phyloP scores from a whole-genome alignment of 352 stramenopile genomes.

The Phytopythium aichiense region DNA sequence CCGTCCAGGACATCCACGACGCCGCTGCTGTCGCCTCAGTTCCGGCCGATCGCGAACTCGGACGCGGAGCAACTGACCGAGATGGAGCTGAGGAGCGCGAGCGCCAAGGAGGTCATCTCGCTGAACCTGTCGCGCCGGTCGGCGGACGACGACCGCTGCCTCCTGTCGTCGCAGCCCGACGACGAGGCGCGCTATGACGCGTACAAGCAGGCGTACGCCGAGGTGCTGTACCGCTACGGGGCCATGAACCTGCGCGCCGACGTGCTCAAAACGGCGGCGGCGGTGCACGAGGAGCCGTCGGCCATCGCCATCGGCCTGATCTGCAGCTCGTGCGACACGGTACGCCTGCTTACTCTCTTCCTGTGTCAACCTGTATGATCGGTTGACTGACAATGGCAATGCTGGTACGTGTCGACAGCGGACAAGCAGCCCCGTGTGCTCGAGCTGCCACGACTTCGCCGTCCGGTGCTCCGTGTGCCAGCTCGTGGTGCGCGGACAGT shows the following conservation, averaged over 20 bases:
- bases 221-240: conserved; percentile 79
- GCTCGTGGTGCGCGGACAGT: conserved; percentile 77
- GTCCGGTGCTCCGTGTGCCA: conserved; percentile 81
- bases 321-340: conserved; percentile 56
- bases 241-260: conserved; percentile 67
- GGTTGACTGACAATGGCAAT: background rate
- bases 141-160: conserved; percentile 28
- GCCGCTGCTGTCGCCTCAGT: conserved; percentile 17
- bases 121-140: conserved; percentile 44
- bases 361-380: background rate
- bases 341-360: conserved; percentile 15
- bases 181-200: conserved; percentile 66
- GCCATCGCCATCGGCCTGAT: conserved; percentile 63
- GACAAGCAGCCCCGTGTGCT: conserved; percentile 54
- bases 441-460: conserved; percentile 65
- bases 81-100: conserved; percentile 20
- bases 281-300: conserved; percentile 23
- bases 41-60: background rate
- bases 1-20: conserved; percentile 14
- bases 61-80: background rate
- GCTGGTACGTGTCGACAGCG: conserved; percentile 18
- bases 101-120: conserved; percentile 40
- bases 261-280: conserved; percentile 60
- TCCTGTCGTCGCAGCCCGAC: conserved; percentile 46
- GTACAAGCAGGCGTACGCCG: conserved; percentile 82